Base-by-base conservation (phyloP, 371 early-diverging fungal species). In the Mucor velutinosus region DNA sequence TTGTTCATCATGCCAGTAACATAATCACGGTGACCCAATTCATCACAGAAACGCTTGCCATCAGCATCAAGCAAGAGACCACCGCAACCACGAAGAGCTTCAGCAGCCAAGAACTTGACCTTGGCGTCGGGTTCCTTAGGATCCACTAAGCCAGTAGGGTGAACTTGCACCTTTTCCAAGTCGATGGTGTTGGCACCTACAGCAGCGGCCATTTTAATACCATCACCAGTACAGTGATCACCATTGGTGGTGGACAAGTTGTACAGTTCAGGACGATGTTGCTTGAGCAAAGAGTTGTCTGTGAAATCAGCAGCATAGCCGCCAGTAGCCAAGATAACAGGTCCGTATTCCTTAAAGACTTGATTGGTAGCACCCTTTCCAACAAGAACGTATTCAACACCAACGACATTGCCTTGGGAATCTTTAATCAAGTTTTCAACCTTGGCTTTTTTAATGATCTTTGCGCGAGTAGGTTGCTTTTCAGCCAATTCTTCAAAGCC, bases 91-190 rank as follows among this genome's bases (percentile, higher is more conserved):
- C 98, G 96, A 58, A 98, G 90, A 12, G 98, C 97, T 83, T 98
- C 97, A 19, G 98, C 96, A 61, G 97, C 97, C 75, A 94, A 81
- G 75, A 94, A 93, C 83, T 93, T 93, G 75, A 91, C 90, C 68
- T 89, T 88, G 65, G 94, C 94, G 70, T 92, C 89, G 35, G 96
- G 96, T 53, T 97, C 95, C 47, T 89, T 88, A 49, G 94, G 93
- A 74, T 94, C 94, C 32, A 97, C 96, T 58, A 97, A 80, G 74
- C 98, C 98, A 25, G 98, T 98, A 56, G 98, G 98, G 74, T 98
- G 97, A 35, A 98, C 96, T 81, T 98, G 98, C 56, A 98, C 94
- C 81, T 95, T 95, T 67, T 98, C 96, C 86, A 98, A 88, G 83
- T 97, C 95, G 68, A 95, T 89, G 41, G 92, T 88, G 82, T 87